These are phyloP conservation scores for Bothriochloa decipiens DNA, from an alignment of 176 grass and related monocot genomes.

Conservation along the genomic window DNA sequence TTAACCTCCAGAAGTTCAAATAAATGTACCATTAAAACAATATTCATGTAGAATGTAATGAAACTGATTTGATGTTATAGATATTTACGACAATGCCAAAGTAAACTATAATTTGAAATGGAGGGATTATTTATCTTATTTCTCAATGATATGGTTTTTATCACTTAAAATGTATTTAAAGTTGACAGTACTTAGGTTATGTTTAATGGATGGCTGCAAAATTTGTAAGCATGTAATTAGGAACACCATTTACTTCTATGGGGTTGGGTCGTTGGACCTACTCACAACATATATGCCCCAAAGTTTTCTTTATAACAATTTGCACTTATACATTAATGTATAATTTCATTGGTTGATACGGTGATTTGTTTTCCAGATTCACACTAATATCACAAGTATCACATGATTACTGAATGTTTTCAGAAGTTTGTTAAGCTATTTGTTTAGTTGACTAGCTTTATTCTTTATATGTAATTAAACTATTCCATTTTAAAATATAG, in stretches of 20 bases:
- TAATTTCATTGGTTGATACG: not conserved
- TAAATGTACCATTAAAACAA: not conserved
- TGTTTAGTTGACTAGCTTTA: not conserved
- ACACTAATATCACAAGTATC: not conserved
- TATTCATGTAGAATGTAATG: not conserved
- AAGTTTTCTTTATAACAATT: not conserved
- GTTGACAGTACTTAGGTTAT: not conserved
- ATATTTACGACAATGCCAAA: not conserved
- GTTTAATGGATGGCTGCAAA: not conserved
- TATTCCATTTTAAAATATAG: not conserved
- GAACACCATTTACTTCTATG: not conserved
- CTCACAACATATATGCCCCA: not conserved
- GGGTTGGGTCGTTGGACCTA: not conserved
- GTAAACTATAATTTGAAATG: not conserved
- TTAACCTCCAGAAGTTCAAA: not conserved
- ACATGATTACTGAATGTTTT: not conserved
- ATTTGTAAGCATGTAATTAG: not conserved
- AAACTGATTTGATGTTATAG: not conserved
- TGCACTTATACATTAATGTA: not conserved
- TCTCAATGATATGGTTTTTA: not conserved
- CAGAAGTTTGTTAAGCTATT: not conserved
- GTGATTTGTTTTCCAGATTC: conserved; percentile 4
- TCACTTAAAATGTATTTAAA: not conserved
- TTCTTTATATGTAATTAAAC: conserved; percentile 2
- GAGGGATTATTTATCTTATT: not conserved